A percentile compares a stretch with the other conserved stretches of the same genome.
These are phyloP conservation scores for Penicillium sp. DNA, from an alignment of 2,329 filamentous ascomycete genomes.

Conservation along the genomic window DNA sequence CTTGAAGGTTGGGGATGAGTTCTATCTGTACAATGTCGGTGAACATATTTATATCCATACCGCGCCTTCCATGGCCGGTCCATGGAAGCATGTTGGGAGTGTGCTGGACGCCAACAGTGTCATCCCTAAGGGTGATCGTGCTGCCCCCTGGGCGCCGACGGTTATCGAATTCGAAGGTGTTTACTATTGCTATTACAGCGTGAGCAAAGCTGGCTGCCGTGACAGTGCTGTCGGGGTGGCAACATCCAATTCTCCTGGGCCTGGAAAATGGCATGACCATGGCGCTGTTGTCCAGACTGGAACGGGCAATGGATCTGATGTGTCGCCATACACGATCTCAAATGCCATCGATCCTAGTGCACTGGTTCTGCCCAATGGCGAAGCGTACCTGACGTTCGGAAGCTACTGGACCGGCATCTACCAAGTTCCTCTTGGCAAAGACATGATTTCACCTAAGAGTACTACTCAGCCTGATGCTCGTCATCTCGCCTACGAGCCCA, in stretches of 20 bases:
- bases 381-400: constrained; percentile 60
- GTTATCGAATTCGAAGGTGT: constrained; percentile 55
- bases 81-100: constrained; percentile 31
- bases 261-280: constrained; percentile 38
- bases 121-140: constrained; percentile 35
- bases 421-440: constrained; percentile 52
- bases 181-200: constrained; percentile 67
- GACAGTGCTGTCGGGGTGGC: constrained; percentile 63
- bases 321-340: constrained; percentile 44
- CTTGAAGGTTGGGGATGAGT: constrained; percentile 25
- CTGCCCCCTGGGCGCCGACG: constrained; percentile 58
- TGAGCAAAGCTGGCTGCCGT: constrained; percentile 62
- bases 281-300: constrained; percentile 37
- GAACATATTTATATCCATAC: constrained; percentile 32
- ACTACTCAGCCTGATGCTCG: constrained; percentile 24
- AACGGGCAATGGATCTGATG: constrained; percentile 26
- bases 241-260: constrained; percentile 43
- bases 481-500: constrained; percentile 32
- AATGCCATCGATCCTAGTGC: constrained; percentile 64
- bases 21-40: constrained; percentile 36
- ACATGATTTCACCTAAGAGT: constrained; percentile 24
- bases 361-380: constrained; percentile 37
- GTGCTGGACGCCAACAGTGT: constrained; percentile 32
- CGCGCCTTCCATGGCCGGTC: constrained; percentile 29
- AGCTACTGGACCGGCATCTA: constrained; percentile 69